Base-by-base conservation (phyloP, 2,329 filamentous ascomycete genomes). In the Curvularia spicifera region DNA sequence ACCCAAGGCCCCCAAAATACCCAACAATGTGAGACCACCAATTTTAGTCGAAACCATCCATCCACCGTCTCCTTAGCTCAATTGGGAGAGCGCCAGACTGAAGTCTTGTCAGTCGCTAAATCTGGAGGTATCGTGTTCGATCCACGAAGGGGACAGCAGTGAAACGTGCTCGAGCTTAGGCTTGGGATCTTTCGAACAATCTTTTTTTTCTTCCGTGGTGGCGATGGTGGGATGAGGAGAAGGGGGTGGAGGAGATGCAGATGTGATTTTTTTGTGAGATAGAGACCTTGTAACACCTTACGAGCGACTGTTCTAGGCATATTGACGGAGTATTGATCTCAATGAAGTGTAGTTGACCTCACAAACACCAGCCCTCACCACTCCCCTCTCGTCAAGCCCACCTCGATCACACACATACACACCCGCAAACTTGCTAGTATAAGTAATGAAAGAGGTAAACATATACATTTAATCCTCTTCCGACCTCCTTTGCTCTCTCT, bases 31-130 rank as follows among this genome's bases (percentile, higher is more conserved):
- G 9, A 46, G 2, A 4, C n/a, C 2, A 31, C n/a, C 26, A 31
- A 20, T 15, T 20, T 7, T 55, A 52, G 49, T 56, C 53, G 35
- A 43, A 44, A 20, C 13, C 24, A 48, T 53, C 45, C 37, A 43
- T 24, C 10, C 31, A 28, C 2, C 9, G 51, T 53, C 51, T 53
- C 51, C 51, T 53, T 53, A 53, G 51, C 51, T 53, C 51, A 53
- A 53, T 53, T 53, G 51, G 51, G 51, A 53, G 51, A 53, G 51
- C 51, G 51, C 51, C 51, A 53, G 51, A 53, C 51, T 45, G 51
- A 53, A 53, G 51, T 53, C 40, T 29, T 9, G 7, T 53, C 51
- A 37, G 51, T 53, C 51, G 28, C 24, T 37, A n/a, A 33, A 53
- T 46, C 44, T 46, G 44, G 44, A 46, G 44, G 18, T 18, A 18